These are phyloP conservation scores for Mucor irregularis DNA, from an alignment of 371 early-diverging fungal species.

Conservation along the genomic window DNA sequence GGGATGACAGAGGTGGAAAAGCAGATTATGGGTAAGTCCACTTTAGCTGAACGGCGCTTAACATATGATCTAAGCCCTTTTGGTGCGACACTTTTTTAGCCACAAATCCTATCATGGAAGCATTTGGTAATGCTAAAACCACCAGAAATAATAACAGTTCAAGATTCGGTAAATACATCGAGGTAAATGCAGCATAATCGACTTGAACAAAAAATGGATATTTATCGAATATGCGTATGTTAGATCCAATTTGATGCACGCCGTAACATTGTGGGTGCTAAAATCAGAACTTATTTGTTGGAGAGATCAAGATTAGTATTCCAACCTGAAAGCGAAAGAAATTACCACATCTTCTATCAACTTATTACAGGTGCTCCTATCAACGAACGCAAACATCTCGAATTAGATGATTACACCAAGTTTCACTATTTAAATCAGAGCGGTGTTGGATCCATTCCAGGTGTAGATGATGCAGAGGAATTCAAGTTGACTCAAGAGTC, in stretches of 20 bases:
- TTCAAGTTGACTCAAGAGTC: conserved; percentile 87
- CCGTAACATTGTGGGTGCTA: conserved; percentile 90
- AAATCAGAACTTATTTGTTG: conserved; percentile 95
- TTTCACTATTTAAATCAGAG: conserved; percentile 91
- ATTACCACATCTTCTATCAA: conserved; percentile 99
- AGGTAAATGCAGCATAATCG: conserved; percentile 50
- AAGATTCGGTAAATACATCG: conserved; percentile 99
- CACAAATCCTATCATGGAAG: conserved; percentile 99
- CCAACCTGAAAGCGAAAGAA: conserved; percentile 92
- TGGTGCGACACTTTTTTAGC: conserved; percentile 67
- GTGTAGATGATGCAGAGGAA: conserved; percentile 91
- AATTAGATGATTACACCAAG: conserved; percentile 71
- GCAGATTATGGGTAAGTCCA: conserved; percentile 72
- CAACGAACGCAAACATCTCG: conserved; percentile 78
- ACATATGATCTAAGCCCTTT: conserved; percentile 5
- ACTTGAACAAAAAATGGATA: neutral
- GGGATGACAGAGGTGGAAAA: conserved; percentile 82
- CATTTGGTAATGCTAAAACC: conserved; percentile 99
- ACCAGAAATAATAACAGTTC: conserved; percentile 98
- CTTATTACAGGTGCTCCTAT: conserved; percentile 87
- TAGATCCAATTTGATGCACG: conserved; percentile 79
- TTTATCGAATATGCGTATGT: neutral
- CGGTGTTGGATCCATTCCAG: conserved; percentile 76
- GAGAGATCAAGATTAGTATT: conserved; percentile 97
- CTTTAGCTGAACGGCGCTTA: neutral